phyloP scores from a whole-genome alignment of 1,284 basidiomycete species.

The Vanrija pseudolonga region DNA sequence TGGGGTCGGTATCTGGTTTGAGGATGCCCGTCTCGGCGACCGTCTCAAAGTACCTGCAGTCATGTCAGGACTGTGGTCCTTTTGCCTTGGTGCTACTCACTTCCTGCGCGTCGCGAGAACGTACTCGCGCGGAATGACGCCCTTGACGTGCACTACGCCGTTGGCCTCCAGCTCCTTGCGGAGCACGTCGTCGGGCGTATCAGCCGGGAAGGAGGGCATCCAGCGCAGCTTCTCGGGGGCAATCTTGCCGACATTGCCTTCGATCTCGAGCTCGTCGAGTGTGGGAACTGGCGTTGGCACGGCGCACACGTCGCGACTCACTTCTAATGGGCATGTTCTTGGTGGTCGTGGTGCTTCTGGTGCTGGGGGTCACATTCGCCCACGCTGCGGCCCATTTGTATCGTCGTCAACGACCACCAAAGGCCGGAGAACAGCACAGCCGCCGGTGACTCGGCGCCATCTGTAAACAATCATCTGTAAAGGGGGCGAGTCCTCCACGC shows the following conservation, averaged over 20 bases:
- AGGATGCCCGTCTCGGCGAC: conserved; percentile 13
- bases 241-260: conserved; percentile 2
- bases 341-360: no score
- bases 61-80: not conserved
- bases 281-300: not conserved
- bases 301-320: no score
- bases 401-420: no score
- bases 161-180: conserved; percentile 9
- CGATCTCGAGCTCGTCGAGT: conserved; percentile 3
- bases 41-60: conserved; percentile 13
- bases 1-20: conserved; percentile 6
- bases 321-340: no score
- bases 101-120: conserved; percentile 12
- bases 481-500: no score
- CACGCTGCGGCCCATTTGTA: no score
- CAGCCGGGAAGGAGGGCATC: conserved; percentile 12
- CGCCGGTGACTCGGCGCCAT: no score
- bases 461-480: no score
- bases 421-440: no score
- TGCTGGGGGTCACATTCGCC: no score
- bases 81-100: not conserved
- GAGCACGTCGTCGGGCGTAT: conserved; percentile 12
- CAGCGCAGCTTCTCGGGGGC: conserved; percentile 5
- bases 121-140: conserved; percentile 18
- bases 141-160: conserved; percentile 21